Conservation (phyloP, 345 rosid genomes). For the Cardiospermum halicacabum region DNA sequence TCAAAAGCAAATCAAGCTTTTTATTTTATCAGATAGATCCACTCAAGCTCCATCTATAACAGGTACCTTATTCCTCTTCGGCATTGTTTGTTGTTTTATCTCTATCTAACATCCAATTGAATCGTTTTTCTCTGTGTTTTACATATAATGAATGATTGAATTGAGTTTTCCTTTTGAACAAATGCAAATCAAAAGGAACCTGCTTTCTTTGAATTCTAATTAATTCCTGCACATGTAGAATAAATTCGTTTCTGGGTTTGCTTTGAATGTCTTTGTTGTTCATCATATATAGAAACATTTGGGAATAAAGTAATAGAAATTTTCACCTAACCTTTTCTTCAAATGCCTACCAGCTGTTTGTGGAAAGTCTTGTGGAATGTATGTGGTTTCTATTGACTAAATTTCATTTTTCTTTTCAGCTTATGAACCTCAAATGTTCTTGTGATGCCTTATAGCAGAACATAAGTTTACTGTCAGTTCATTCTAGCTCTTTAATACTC, state of each 20-base stretch:
- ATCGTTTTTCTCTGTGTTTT: not conserved
- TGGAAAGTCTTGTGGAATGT: conserved; percentile 1
- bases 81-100: not conserved
- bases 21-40: too few species aligned
- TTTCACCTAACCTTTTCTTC: not conserved
- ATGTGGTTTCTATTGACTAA: not conserved
- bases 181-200: not conserved
- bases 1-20: too few species aligned
- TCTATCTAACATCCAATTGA: not conserved
- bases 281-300: not conserved
- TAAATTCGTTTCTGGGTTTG: conserved; percentile 8
- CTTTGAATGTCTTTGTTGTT: not conserved
- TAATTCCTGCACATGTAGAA: not conserved
- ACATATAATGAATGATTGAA: not conserved
- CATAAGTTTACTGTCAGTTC: not conserved
- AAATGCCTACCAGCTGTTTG: not conserved
- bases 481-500: not conserved
- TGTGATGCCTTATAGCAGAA: not conserved
- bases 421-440: not conserved
- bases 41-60: too few species aligned
- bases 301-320: too few species aligned
- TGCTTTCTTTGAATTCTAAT: not conserved
- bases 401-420: not conserved
- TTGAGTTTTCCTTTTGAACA: not conserved
- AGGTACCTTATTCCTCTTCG: too few species aligned